Base-by-base conservation (phyloP, 106 monocot species). In the Acorus gramineus region DNA sequence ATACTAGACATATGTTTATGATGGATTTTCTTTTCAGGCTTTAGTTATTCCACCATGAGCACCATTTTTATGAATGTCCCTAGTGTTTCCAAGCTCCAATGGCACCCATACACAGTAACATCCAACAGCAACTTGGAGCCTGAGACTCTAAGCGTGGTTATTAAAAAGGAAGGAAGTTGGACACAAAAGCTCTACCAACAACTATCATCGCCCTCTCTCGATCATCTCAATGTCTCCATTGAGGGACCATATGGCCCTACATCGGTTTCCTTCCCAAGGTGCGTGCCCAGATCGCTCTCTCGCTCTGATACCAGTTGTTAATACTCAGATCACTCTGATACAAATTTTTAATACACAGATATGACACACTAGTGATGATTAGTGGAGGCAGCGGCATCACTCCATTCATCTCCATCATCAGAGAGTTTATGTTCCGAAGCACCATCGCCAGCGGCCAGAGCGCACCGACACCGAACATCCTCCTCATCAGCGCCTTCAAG, bases 321-420 rank as follows among this genome's bases (percentile, higher is more conserved):
- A 7, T 7, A 42, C 12, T 6, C 42, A 8, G 12, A 44, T 61
- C 42, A 42, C 5, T 61, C 28, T 28, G 28, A 28, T 28, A 28
- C 1, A 1, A 28, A 28, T 28, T 28, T 0, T 28, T 28, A 28
- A 1, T 28, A 28, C 28, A 60, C 80, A 89, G 89, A 49, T 81
- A 89, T 63, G 81, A 93, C 49, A 79, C 89, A 3, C 49, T 93
- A 42, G 65, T 93, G 10, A 53, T 93, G 65, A 71, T 93, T 12
- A 89, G 93, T 8, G 93, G 93, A 11, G 93, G 93, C 66, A 85
- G 93, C 55, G 93, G 93, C 42, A 81, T 93, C 62, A 77, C 93
- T 9, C 83, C 93, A 5, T 93, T 83, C 77, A 83, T 93, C 60
- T 82, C 89, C 52, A 68, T 93, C 47, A 86, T 93, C 59, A 69